Percentiles rank a stretch among this genome's conserved stretches.
These are phyloP conservation scores for Cyclospora cayetanensis DNA, from an alignment of 169 alveolate species.

Conservation along the genomic window DNA sequence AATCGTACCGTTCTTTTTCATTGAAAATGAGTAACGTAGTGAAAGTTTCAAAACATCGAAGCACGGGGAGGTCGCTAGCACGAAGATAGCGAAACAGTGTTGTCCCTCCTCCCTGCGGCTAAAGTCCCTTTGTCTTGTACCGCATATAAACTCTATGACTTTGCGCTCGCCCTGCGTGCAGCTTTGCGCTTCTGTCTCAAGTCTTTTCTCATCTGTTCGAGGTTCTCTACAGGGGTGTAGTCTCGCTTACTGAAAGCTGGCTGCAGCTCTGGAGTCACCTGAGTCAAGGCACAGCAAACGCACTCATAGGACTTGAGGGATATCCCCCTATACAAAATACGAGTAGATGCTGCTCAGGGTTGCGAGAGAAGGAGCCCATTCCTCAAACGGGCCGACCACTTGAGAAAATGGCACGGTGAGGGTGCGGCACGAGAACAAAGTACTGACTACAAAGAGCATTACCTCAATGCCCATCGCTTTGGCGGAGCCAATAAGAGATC, in stretches of 20 bases:
- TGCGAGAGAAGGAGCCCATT: background rate
- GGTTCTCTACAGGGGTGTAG: conserved; percentile 81
- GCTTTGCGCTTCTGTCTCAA: conserved; percentile 78
- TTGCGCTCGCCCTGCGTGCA: conserved; percentile 58
- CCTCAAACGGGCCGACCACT: background rate
- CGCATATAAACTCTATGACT: conserved; percentile 23
- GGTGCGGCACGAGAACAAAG: background rate
- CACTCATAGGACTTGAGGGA: too few species aligned
- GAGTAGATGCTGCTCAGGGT: background rate
- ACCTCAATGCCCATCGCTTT: conserved; percentile 65
- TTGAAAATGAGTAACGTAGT: too few species aligned
- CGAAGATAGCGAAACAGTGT: too few species aligned
- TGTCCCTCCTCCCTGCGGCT: too few species aligned
- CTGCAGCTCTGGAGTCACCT: conserved; percentile 80
- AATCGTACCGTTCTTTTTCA: too few species aligned
- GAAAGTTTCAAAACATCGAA: too few species aligned
- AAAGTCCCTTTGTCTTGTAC: too few species aligned
- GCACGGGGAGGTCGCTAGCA: too few species aligned
- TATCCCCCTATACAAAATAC: background rate
- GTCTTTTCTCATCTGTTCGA: conserved; percentile 84
- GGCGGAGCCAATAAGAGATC: conserved; percentile 77
- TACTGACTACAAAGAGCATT: conserved; percentile 50
- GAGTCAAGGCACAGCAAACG: background rate
- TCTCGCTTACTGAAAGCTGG: conserved; percentile 86
- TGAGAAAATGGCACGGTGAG: background rate